phyloP scores from a whole-genome alignment of 163 green algal genomes.

The Chlamydomonas reinhardtii region DNA sequence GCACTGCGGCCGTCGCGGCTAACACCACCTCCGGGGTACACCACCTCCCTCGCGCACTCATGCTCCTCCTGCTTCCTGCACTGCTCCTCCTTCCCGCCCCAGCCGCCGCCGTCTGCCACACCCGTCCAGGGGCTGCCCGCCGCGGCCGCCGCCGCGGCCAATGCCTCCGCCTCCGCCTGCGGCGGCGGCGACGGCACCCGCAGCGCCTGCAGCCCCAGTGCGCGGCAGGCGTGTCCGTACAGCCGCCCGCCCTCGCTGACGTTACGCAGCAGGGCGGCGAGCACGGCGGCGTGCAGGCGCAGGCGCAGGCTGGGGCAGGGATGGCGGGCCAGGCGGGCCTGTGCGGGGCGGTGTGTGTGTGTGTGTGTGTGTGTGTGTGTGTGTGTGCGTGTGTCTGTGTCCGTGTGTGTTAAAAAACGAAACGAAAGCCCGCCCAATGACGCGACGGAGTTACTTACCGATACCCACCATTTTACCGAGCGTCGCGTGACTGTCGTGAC shows the following conservation, averaged over 20 bases:
- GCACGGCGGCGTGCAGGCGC: neutral
- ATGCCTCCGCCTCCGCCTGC: too few species aligned
- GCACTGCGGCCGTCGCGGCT: neutral
- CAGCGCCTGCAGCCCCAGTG: neutral
- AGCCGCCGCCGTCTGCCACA: neutral
- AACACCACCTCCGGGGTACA: neutral
- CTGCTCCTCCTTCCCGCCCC: neutral
- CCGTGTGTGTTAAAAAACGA: too few species aligned
- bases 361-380: neutral
- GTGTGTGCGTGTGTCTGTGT: too few species aligned
- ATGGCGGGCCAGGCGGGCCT: slow-evolving; percentile 12
- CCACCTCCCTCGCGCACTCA: neutral
- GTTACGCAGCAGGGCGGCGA: neutral
- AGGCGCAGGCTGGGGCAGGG: slow-evolving; percentile 14
- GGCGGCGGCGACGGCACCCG: too few species aligned
- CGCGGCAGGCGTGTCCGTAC: neutral
- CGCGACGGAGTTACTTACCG: too few species aligned
- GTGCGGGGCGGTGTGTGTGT: neutral
- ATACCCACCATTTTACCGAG: too few species aligned
- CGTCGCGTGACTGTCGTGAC: too few species aligned
- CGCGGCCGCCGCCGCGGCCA: too few species aligned
- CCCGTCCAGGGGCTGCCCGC: too few species aligned
- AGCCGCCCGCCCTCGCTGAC: slow-evolving; percentile 17
- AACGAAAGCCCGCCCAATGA: too few species aligned
- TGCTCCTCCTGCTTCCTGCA: neutral